Evolutionary conservation across 768 basidiomycete genomes (phyloP).

Genomic region (Harrya chromipes): DNA sequence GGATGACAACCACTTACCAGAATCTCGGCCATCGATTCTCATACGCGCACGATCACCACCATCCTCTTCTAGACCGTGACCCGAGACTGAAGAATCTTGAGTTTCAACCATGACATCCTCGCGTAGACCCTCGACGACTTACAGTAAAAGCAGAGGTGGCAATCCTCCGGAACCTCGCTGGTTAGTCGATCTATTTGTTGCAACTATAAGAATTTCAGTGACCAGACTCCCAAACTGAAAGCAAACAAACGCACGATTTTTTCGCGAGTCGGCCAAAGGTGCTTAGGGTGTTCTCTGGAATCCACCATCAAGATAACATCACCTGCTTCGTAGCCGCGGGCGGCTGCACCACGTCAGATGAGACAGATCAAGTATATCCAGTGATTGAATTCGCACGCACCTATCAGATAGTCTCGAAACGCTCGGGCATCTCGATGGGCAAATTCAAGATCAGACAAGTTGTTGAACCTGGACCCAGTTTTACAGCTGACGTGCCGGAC

Average conservation of each 20-base stretch:
- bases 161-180: constrained; percentile 39
- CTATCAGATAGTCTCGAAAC: constrained; percentile 3
- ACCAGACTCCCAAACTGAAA: not conserved
- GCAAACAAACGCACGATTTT: constrained; percentile 39
- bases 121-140: constrained; percentile 6
- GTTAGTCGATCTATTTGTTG: constrained; percentile 42
- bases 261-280: constrained; percentile 36
- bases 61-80: constrained; percentile 5
- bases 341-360: no score
- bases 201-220: constrained; percentile 18
- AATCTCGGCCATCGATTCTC: constrained; percentile 48
- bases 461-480: not conserved
- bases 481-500: not conserved
- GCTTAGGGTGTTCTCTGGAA: constrained; percentile 18
- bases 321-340: constrained; percentile 36
- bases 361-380: constrained; percentile 8
- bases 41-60: constrained; percentile 20
- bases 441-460: not conserved
- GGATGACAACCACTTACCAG: constrained; percentile 32
- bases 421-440: constrained; percentile 8
- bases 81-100: constrained; percentile 4
- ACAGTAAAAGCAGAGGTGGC: constrained; percentile 55
- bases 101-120: not conserved
- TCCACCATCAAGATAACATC: constrained; percentile 46
- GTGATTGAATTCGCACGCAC: not conserved